phyloP scores from a whole-genome alignment of 768 basidiomycete genomes.

The Pisolithus tinctorius region DNA sequence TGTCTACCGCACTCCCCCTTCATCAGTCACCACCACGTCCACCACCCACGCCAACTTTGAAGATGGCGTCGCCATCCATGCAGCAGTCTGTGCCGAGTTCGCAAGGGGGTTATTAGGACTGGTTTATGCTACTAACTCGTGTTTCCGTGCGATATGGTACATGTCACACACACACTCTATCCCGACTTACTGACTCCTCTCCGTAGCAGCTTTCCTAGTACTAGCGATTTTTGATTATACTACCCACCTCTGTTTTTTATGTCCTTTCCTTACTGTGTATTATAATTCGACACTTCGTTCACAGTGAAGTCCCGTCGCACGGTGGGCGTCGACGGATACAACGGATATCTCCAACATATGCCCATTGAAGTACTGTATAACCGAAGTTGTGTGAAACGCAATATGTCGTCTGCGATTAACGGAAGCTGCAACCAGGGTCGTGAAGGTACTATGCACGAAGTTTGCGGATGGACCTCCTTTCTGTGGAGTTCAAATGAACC shows the following conservation, averaged over 20 bases:
- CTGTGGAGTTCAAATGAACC: too few relatives aligned
- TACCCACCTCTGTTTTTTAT: constrained; percentile 30
- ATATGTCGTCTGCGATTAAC: too few relatives aligned
- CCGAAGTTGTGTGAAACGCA: too few relatives aligned
- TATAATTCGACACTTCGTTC: constrained; percentile 17
- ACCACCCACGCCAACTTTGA: constrained; percentile 44
- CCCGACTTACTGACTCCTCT: constrained; percentile 15
- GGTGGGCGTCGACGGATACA: too few relatives aligned
- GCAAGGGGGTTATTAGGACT: constrained; percentile 45
- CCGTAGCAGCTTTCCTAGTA: constrained; percentile 2
- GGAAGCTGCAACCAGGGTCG: too few relatives aligned
- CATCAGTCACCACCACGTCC: constrained; percentile 46
- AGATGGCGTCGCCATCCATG: constrained; percentile 47
- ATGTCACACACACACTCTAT: constrained; percentile 12
- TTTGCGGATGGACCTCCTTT: too few relatives aligned
- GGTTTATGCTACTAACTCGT: constrained; percentile 2
- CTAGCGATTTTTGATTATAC: constrained; percentile 27
- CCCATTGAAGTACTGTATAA: too few relatives aligned
- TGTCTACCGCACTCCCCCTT: constrained; percentile 29
- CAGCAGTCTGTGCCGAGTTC: constrained; percentile 46
- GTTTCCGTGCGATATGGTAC: constrained; percentile 8
- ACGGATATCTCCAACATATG: too few relatives aligned
- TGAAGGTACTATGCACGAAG: too few relatives aligned
- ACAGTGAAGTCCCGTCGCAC: too few relatives aligned
- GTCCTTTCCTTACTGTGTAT: constrained; percentile 32